These are phyloP conservation scores for Drosera capensis DNA, from an alignment of 148 eudicot genomes.

Conservation along the genomic window DNA sequence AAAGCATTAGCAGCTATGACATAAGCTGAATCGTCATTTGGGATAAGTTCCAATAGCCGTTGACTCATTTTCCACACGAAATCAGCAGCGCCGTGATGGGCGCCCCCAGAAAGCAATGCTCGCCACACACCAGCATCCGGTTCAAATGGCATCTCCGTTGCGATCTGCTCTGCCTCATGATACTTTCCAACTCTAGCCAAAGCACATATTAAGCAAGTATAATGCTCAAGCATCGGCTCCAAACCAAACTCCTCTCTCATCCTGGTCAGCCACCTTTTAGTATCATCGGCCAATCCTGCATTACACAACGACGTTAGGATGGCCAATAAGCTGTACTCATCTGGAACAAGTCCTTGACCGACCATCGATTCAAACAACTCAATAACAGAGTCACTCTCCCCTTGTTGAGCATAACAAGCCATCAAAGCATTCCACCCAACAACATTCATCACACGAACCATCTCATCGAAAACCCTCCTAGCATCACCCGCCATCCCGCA, in stretches of 20 bases:
- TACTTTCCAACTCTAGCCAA: slow-evolving; percentile 50
- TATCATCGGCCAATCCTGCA: slow-evolving; percentile 31
- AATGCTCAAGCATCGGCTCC: slow-evolving; percentile 39
- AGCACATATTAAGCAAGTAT: slow-evolving; percentile 51
- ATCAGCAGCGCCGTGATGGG: slow-evolving; percentile 25
- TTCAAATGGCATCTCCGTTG: slow-evolving; percentile 38
- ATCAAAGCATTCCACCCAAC: slow-evolving; percentile 63
- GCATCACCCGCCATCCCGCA: slow-evolving; percentile 53
- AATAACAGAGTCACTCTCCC: slow-evolving; percentile 24
- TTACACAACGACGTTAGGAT: slow-evolving; percentile 36
- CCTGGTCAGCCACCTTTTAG: slow-evolving; percentile 23
- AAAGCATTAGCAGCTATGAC: slow-evolving; percentile 49
- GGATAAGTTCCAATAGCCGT: slow-evolving; percentile 34
- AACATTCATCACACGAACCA: slow-evolving; percentile 17
- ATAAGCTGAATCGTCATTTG: slow-evolving; percentile 54
- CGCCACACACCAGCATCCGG: slow-evolving; percentile 62
- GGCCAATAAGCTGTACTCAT: slow-evolving; percentile 46
- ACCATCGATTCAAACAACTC: slow-evolving; percentile 31
- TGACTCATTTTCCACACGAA: slow-evolving; percentile 38
- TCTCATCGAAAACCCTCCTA: slow-evolving; percentile 33
- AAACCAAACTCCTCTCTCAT: slow-evolving; percentile 27
- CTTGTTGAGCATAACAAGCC: slow-evolving; percentile 58
- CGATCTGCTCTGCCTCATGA: slow-evolving; percentile 43
- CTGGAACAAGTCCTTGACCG: slow-evolving; percentile 22
- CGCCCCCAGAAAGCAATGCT: slow-evolving; percentile 36